These are phyloP conservation scores for Tephrocybe sp. DNA, from an alignment of 768 basidiomycete species.

Conservation along the genomic window DNA sequence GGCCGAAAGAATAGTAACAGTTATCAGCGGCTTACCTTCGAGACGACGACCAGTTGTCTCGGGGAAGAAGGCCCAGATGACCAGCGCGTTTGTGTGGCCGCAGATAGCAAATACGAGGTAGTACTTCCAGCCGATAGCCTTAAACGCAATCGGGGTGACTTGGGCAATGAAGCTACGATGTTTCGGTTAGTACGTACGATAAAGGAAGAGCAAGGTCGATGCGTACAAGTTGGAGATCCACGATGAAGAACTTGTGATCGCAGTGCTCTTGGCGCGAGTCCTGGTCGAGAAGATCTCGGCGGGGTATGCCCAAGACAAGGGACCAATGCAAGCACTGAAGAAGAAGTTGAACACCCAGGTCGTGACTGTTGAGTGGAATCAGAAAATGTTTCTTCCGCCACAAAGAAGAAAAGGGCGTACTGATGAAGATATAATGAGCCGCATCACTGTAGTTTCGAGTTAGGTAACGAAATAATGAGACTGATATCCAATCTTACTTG, in stretches of 20 bases:
- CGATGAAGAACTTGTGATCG: conserved; percentile 42
- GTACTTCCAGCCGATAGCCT: conserved; percentile 40
- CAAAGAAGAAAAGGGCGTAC: conserved; percentile 34
- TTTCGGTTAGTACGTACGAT: neutral
- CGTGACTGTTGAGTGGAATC: conserved; percentile 21
- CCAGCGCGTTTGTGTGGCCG: conserved; percentile 43
- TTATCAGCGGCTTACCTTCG: conserved; percentile 28
- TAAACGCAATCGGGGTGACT: conserved; percentile 40
- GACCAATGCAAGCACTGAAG: conserved; percentile 45
- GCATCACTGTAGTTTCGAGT: no score
- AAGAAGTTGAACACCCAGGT: conserved; percentile 51
- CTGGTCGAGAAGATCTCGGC: conserved; percentile 45
- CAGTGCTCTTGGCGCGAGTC: conserved; percentile 44
- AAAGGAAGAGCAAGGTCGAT: neutral
- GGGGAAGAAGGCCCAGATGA: conserved; percentile 45
- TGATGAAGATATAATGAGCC: conserved; percentile 46
- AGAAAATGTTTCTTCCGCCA: conserved; percentile 19
- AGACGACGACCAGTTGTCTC: conserved; percentile 44
- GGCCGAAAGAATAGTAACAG: neutral
- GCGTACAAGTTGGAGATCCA: conserved; percentile 46
- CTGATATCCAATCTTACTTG: no score
- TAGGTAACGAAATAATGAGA: no score
- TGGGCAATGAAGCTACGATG: conserved; percentile 38
- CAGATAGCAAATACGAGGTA: conserved; percentile 46
- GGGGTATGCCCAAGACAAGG: conserved; percentile 45